Percentiles rank a stretch among this genome's conserved stretches.
Conservation (phyloP, 1,284 basidiomycete genomes). For the Fomitopsis schrenkii region DNA sequence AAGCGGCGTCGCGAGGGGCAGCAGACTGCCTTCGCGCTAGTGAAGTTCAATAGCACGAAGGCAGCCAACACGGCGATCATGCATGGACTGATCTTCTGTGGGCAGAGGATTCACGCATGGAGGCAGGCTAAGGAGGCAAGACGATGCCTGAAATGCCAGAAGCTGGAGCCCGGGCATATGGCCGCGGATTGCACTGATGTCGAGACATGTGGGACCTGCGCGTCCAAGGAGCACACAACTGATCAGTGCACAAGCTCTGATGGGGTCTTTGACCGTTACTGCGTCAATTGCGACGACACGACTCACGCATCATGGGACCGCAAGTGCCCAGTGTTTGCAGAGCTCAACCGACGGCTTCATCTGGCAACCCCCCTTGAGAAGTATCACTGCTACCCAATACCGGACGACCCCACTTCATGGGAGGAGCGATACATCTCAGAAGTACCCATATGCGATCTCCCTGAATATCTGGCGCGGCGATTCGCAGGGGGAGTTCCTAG, state of each 20-base stretch:
- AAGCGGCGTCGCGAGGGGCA: too few relatives aligned
- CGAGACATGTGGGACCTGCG: constrained; percentile 8
- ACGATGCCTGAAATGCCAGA: constrained; percentile 10
- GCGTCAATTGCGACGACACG: background rate
- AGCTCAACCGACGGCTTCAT: background rate
- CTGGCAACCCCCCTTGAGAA: background rate
- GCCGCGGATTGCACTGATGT: background rate
- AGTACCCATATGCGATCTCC: too few relatives aligned
- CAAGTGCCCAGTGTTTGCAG: background rate
- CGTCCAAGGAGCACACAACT: constrained; percentile 1
- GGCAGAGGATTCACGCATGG: background rate
- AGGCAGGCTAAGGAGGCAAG: constrained; percentile 1
- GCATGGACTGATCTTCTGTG: background rate
- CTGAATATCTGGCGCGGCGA: too few relatives aligned
- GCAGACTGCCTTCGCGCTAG: too few relatives aligned
- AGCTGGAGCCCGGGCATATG: constrained; percentile 1
- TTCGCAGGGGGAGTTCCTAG: background rate
- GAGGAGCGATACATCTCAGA: background rate
- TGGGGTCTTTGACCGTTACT: background rate
- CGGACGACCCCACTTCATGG: background rate
- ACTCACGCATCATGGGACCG: background rate
- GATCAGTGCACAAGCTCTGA: background rate
- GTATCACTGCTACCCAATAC: background rate
- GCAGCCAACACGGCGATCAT: background rate
- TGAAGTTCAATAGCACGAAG: background rate